These are phyloP conservation scores for Angomonas ambiguus DNA, from an alignment of 208 protist species.

Conservation along the genomic window DNA sequence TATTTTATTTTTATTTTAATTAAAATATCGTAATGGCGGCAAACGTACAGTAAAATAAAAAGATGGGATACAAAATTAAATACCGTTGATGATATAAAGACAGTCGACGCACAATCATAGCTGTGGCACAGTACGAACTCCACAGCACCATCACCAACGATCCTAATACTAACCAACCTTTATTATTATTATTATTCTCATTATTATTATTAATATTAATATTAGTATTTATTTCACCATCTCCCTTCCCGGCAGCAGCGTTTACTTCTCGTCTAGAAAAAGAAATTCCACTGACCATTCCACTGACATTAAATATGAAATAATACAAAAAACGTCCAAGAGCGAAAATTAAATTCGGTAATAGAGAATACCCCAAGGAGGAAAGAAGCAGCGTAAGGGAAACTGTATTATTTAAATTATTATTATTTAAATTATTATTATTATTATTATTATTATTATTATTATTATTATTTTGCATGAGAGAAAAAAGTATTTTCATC, in stretches of 20 bases:
- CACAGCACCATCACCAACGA: conserved; percentile 58
- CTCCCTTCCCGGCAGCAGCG: too few species aligned
- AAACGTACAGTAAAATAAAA: conserved; percentile 83
- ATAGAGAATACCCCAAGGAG: conserved; percentile 70
- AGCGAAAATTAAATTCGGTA: conserved; percentile 69
- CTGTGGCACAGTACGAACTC: conserved; percentile 78
- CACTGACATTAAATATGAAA: conserved; percentile 45
- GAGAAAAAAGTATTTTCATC: conserved; percentile 65
- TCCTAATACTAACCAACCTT: conserved; percentile 32
- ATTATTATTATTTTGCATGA: conserved; percentile 38
- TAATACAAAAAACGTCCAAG: conserved; percentile 34
- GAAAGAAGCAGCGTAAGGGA: conserved; percentile 33
- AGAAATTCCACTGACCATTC: too few species aligned
- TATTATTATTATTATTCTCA: too few species aligned
- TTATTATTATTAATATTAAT: not conserved
- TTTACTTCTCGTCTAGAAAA: not conserved
- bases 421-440: too few species aligned
- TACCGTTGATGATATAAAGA: conserved; percentile 61
- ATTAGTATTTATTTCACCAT: too few species aligned
- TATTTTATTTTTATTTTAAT: too few species aligned
- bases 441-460: not conserved
- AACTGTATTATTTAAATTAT: not conserved
- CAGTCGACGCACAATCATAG: conserved; percentile 54
- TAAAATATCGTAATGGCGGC: conserved; percentile 74
- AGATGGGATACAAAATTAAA: conserved; percentile 72